Percentiles rank a stretch among this genome's conserved stretches.
Conservation (phyloP, 1,284 basidiomycete genomes). For the Cutaneotrichosporon cavernicola region DNA sequence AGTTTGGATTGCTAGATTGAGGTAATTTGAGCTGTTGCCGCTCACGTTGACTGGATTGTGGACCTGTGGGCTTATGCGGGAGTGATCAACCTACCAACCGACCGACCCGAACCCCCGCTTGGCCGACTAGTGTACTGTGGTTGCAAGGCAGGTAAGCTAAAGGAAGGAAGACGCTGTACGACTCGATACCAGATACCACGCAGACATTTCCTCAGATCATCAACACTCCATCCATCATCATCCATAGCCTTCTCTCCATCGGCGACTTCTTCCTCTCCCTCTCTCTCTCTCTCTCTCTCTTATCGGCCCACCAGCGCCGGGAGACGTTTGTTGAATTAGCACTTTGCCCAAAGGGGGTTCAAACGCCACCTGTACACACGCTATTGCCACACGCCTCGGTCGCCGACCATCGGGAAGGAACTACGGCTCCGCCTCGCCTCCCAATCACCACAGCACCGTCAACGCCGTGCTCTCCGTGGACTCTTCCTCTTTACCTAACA, state of each 20-base stretch:
- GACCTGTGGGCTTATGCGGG: too few species aligned
- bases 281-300: too few species aligned
- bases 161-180: too few species aligned
- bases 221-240: conserved; percentile 3
- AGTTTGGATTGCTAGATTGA: too few species aligned
- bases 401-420: not conserved
- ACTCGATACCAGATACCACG: not conserved
- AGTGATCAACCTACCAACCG: too few species aligned
- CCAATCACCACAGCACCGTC: not conserved
- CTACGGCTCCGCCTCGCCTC: not conserved
- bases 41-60: too few species aligned
- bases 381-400: not conserved
- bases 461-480: not conserved
- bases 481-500: not conserved
- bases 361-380: not conserved
- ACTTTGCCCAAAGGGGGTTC: not conserved
- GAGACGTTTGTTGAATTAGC: not conserved
- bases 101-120: too few species aligned
- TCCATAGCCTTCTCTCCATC: conserved; percentile 1
- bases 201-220: not conserved
- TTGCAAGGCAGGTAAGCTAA: too few species aligned
- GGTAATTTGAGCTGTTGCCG: too few species aligned
- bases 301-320: too few species aligned
- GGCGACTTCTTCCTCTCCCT: not conserved
- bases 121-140: too few species aligned